These are phyloP conservation scores for Pseudozyma sp. DNA, from an alignment of 1,284 basidiomycete genomes.

Conservation along the genomic window DNA sequence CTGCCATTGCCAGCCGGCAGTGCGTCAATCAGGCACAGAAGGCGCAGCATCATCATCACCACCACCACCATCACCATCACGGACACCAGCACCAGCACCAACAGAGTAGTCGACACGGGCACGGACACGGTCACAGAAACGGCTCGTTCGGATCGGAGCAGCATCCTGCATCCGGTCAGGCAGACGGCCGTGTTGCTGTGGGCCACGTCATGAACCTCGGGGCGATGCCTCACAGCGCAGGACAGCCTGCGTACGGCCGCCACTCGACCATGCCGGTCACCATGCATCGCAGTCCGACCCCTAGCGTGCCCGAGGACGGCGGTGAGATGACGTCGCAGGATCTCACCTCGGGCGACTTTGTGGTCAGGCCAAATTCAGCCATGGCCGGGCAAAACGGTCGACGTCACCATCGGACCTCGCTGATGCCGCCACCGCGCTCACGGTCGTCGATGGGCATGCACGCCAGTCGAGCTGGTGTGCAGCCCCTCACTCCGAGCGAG, in stretches of 20 bases:
- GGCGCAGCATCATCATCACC: slow-evolving; percentile 15
- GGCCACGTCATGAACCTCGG: slow-evolving; percentile 39
- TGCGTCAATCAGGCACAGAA: slow-evolving; percentile 13
- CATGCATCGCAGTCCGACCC: slow-evolving; percentile 51
- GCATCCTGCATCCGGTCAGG: not conserved
- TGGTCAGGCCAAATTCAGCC: slow-evolving; percentile 39
- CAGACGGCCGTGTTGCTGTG: not conserved
- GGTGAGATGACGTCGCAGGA: slow-evolving; percentile 58
- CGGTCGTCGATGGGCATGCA: slow-evolving; percentile 31
- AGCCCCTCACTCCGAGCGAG: slow-evolving; percentile 18
- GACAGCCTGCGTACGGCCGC: slow-evolving; percentile 24
- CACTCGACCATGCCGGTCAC: slow-evolving; percentile 57
- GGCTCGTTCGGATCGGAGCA: slow-evolving; percentile 9
- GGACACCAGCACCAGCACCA: slow-evolving; percentile 20
- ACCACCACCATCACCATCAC: slow-evolving; percentile 2
- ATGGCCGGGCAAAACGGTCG: slow-evolving; percentile 19
- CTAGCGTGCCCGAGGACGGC: slow-evolving; percentile 61
- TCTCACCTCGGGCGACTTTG: slow-evolving; percentile 41
- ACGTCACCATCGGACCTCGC: slow-evolving; percentile 33
- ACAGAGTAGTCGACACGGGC: slow-evolving; percentile 23
- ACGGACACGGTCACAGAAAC: slow-evolving; percentile 17
- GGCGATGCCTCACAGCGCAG: slow-evolving; percentile 19
- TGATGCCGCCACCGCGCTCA: slow-evolving; percentile 50
- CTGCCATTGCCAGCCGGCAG: slow-evolving; percentile 28
- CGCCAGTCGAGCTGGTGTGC: slow-evolving; percentile 10